A percentile compares a stretch with the other conserved stretches of the same genome.
Evolutionary conservation across 2,329 filamentous ascomycete genomes (phyloP).

Genomic region (Colletotrichum endophyticum): DNA sequence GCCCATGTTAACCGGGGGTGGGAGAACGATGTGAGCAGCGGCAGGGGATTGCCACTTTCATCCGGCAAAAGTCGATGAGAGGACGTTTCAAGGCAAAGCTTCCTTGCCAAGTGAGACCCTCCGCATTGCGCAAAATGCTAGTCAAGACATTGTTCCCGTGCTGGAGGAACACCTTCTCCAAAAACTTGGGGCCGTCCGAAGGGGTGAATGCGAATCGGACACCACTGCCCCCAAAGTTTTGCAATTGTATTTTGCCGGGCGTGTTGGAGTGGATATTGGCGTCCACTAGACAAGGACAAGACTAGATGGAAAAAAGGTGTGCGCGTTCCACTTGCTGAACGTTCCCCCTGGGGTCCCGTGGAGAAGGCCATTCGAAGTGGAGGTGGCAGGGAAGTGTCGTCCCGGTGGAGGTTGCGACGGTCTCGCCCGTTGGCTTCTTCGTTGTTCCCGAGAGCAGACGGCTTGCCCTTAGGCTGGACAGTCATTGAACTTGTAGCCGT

Average conservation of each 20-base stretch:
- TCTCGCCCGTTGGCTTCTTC: slow-evolving; percentile 1
- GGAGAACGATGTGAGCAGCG: not conserved
- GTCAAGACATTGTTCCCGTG: not conserved
- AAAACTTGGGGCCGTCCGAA: slow-evolving; percentile 4
- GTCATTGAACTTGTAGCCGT: too few species aligned
- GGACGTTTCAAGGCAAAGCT: slow-evolving; percentile 17
- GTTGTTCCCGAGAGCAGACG: not conserved
- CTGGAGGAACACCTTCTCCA: not conserved
- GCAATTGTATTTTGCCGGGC: slow-evolving; percentile 13
- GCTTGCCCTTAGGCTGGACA: not conserved
- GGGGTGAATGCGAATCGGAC: not conserved
- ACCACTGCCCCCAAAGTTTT: not conserved
- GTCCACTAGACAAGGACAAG: slow-evolving; percentile 15
- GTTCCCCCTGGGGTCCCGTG: slow-evolving; percentile 13
- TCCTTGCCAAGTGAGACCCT: not conserved
- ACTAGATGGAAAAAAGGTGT: not conserved
- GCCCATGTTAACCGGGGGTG: not conserved
- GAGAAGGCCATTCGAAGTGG: slow-evolving; percentile 2
- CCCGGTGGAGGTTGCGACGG: slow-evolving; percentile 1
- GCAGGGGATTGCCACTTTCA: slow-evolving; percentile 10
- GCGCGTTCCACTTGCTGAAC: slow-evolving; percentile 1
- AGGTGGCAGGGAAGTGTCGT: not conserved
- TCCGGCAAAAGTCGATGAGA: slow-evolving; percentile 13
- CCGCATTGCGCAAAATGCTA: not conserved
- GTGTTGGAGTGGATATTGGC: not conserved